These are phyloP conservation scores for Cucurbitaria berberidis DNA, from an alignment of 2,329 filamentous ascomycete species.

Conservation along the genomic window DNA sequence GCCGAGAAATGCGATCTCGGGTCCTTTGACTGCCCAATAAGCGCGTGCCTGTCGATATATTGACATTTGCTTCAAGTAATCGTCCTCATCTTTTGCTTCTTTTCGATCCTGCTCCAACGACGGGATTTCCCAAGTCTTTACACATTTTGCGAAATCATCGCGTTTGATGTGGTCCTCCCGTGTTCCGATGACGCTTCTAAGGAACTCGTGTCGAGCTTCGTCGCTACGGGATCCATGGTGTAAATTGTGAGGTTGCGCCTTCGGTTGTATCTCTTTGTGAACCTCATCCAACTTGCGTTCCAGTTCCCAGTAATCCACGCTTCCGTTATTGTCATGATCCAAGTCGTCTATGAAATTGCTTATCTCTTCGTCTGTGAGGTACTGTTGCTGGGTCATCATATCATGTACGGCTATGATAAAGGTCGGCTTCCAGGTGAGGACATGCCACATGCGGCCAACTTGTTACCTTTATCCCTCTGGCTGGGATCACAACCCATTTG, in stretches of 20 bases:
- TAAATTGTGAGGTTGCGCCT: slow-evolving; percentile 55
- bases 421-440: not conserved
- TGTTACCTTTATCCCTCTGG: slow-evolving; percentile 10
- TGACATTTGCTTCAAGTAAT: slow-evolving; percentile 56
- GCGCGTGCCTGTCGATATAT: slow-evolving; percentile 56
- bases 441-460: slow-evolving; percentile 21
- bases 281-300: slow-evolving; percentile 61
- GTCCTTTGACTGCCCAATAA: slow-evolving; percentile 63
- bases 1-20: slow-evolving; percentile 57
- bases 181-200: slow-evolving; percentile 58
- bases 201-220: slow-evolving; percentile 58
- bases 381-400: slow-evolving; percentile 33
- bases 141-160: slow-evolving; percentile 54
- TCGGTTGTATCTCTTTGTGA: slow-evolving; percentile 58
- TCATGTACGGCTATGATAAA: not conserved
- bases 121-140: slow-evolving; percentile 57
- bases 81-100: slow-evolving; percentile 55
- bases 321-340: slow-evolving; percentile 59
- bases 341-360: slow-evolving; percentile 60
- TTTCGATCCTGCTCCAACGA: slow-evolving; percentile 57
- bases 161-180: slow-evolving; percentile 53
- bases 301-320: slow-evolving; percentile 60
- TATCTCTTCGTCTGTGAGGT: slow-evolving; percentile 57
- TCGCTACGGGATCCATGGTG: slow-evolving; percentile 47
- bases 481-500: slow-evolving; percentile 5